These are phyloP conservation scores for Pichia scutulata DNA, from an alignment of 805 yeast genomes.

Conservation along the genomic window DNA sequence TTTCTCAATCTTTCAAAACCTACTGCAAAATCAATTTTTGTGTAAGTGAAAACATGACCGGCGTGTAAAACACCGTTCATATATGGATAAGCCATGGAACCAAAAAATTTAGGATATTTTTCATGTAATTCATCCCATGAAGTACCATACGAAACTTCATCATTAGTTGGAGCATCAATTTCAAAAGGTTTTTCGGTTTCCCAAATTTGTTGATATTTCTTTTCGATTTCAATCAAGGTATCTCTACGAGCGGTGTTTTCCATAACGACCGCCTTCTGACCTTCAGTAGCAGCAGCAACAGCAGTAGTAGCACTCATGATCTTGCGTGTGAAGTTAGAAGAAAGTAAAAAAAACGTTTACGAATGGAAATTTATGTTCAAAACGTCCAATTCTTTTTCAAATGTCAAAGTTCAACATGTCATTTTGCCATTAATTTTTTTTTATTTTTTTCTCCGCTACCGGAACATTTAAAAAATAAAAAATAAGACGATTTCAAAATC, in stretches of 20 bases:
- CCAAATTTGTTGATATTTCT: slow-evolving; percentile 84
- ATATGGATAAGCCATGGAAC: slow-evolving; percentile 97
- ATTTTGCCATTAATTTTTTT: too few relatives aligned
- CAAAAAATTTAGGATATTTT: slow-evolving; percentile 78
- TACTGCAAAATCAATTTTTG: slow-evolving; percentile 85
- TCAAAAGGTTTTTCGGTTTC: slow-evolving; percentile 79
- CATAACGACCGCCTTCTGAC: slow-evolving; percentile 32
- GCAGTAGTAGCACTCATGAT: slow-evolving; percentile 5
- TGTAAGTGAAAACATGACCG: slow-evolving; percentile 92
- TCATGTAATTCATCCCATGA: slow-evolving; percentile 63
- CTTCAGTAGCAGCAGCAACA: slow-evolving; percentile 8
- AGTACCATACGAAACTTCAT: slow-evolving; percentile 50
- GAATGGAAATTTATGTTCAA: background rate
- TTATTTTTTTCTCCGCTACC: background rate
- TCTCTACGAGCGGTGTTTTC: slow-evolving; percentile 86
- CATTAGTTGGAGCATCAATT: slow-evolving; percentile 75
- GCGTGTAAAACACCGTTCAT: slow-evolving; percentile 98
- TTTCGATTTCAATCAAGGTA: slow-evolving; percentile 80
- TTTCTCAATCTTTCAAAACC: slow-evolving; percentile 96
- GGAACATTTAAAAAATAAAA: background rate
- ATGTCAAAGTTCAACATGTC: background rate
- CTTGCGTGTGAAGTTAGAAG: background rate
- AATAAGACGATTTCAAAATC: background rate
- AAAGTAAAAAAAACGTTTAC: background rate
- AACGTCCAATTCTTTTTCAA: background rate